Base-by-base conservation (phyloP, 768 basidiomycete genomes). In the Kwoniella europaea region DNA sequence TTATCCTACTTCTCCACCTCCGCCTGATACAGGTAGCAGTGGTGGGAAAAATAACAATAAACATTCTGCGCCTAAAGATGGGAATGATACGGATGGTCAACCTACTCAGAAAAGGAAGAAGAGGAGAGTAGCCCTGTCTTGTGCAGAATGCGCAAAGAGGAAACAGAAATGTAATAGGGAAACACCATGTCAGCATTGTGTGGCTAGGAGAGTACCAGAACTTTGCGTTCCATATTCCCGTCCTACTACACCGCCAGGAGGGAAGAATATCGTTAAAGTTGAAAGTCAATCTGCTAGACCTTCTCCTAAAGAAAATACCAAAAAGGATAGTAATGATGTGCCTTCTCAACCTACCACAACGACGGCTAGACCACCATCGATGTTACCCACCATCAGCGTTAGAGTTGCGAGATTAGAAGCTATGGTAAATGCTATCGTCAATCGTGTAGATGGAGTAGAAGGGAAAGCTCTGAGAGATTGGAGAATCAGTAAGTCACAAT, bases 151-250 rank as follows among this genome's bases (percentile, higher is more conserved):
- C 62, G 79, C 82, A 44, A 83, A 83, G 58, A 70, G 74, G 60
- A 79, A 78, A 61, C 77, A 77, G 43, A 75, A 82, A 72, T 83
- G 82, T 63, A 81, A 83, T 65, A 70, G 82, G 29, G 78, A 83
- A 59, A 78, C 79, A 42, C 82, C 82, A n/a, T 83, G 82, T 72
- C 80, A 83, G 60, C 81, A 83, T 70, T 83, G 82, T 74, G 63
- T 70, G 50, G 74, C 78, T 24, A 71, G 78, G 29, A 74, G 80
- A 69, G 81, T 83, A 3, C 82, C 82, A 20, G 82, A 83, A 53
- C 74, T 82, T 41, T 83, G 82, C 58, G 82, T 82, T 24, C 68
- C 68, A 9, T 70, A 70, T 55, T 58, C 68, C 1, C 27, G 68
- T 54, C 68, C 68, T 7, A 41, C 60, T 20, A 64, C 68, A 20